These are phyloP conservation scores for Sporisorium exsertum DNA, from an alignment of 1,284 basidiomycete species.

Conservation along the genomic window DNA sequence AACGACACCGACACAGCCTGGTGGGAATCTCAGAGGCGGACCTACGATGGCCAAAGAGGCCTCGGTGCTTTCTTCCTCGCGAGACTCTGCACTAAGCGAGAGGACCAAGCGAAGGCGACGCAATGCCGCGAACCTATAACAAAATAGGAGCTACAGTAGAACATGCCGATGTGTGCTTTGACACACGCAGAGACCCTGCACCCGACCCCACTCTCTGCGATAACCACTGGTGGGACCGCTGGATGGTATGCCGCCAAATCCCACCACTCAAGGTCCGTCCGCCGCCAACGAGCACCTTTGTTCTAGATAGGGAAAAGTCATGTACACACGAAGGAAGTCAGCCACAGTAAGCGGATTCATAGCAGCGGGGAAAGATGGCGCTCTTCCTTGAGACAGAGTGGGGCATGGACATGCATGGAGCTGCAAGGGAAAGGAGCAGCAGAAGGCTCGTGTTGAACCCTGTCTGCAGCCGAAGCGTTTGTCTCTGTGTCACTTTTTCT, in stretches of 20 bases:
- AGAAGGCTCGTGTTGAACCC: slow-evolving; percentile 14
- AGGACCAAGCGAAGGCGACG: slow-evolving; percentile 12
- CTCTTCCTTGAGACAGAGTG: neutral
- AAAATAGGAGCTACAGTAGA: slow-evolving; percentile 2
- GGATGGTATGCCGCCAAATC: neutral
- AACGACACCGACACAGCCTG: neutral
- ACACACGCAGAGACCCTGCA: neutral
- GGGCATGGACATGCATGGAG: neutral
- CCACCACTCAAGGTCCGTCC: neutral
- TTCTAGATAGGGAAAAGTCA: neutral
- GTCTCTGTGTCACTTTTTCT: slow-evolving; percentile 16
- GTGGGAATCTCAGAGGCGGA: neutral
- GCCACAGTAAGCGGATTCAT: neutral
- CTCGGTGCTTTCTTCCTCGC: neutral
- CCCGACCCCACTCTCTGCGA: neutral
- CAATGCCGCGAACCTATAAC: slow-evolving; percentile 1
- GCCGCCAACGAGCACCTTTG: too few species aligned
- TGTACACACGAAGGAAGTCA: neutral
- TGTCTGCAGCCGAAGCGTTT: neutral
- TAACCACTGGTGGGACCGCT: neutral
- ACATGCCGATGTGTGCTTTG: neutral
- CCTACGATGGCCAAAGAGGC: neutral
- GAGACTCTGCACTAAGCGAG: slow-evolving; percentile 1
- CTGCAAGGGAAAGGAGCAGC: slow-evolving; percentile 2
- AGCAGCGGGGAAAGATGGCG: slow-evolving; percentile 8